Evolutionary conservation across 306 rosid species (phyloP), one percentile per base, ranked within the genome.

Genomic region (Sesbania bispinosa): DNA sequence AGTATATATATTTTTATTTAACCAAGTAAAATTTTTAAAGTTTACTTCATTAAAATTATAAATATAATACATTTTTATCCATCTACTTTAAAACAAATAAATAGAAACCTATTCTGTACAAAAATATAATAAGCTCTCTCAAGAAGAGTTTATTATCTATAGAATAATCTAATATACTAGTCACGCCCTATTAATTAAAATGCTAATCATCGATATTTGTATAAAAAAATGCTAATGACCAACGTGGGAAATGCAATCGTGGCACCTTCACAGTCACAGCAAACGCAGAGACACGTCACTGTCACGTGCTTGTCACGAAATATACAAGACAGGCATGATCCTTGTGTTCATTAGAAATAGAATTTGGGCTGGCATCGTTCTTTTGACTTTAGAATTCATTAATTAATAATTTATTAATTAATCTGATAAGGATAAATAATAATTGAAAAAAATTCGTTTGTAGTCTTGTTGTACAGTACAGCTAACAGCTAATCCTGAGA

Each of bases 401-500:
- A 19, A 16, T 47, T 3, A 0, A 27, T 42, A 1, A 7, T 26
- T 0, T 4, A 0, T 54, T 35, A 1, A 7, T 50, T 16, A 35
- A n/a, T 51, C 7, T 4, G 10, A 41, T 51, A 19, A 36, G 0
- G 10, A 58, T 71, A 71, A 71, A 58, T 3, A 47, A 32, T 2
- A 72, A 62, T 14, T 8, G 16, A 15, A 30, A 45, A 55, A 57
- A 30, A 38, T 15, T 59, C 21, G 4, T 2, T 16, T 41, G 16
- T 24, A 59, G 35, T 32, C 29, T 62, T 11, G 77, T 23, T n/a
- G n/a, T n/a, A n/a, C n/a, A n/a, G n/a, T n/a, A n/a, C n/a, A n/a
- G n/a, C n/a, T n/a, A n/a, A 71, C 78, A 78, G 82, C 78, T 78
- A 63, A 71, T 62, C 4, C 1, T 15, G 13, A 24, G 14, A 13